Conservation (phyloP, 2,329 filamentous ascomycete genomes). For the Neocatenulostroma microsporum region DNA sequence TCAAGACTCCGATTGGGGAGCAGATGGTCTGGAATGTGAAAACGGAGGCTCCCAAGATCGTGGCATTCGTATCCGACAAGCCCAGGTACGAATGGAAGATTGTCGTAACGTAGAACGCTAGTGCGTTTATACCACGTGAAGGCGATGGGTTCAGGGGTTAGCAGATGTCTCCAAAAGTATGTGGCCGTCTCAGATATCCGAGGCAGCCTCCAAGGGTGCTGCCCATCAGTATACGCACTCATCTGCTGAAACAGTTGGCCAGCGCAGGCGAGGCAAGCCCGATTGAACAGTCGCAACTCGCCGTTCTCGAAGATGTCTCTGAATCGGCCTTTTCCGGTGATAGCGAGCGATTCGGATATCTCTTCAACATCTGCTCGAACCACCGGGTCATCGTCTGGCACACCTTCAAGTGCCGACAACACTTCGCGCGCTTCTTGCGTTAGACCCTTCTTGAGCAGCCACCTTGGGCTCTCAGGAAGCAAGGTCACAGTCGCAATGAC, state of each 20-base stretch:
- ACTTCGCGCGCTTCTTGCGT: constrained; percentile 41
- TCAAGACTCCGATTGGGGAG: constrained; percentile 15
- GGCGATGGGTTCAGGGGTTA: background rate
- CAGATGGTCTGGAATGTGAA: constrained; percentile 15
- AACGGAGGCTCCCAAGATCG: constrained; percentile 15
- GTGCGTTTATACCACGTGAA: constrained; percentile 5
- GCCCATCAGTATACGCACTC: too few relatives aligned
- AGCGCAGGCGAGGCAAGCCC: constrained; percentile 8
- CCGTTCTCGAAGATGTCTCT: constrained; percentile 35
- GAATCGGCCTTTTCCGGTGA: constrained; percentile 33
- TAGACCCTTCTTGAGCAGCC: constrained; percentile 35
- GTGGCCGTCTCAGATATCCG: too few relatives aligned
- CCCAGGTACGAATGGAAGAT: constrained; percentile 16
- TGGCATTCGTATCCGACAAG: constrained; percentile 6
- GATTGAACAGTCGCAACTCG: constrained; percentile 9
- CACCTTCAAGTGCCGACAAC: constrained; percentile 43
- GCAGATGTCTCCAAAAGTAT: too few relatives aligned
- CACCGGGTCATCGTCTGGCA: constrained; percentile 45
- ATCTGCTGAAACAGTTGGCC: constrained; percentile 7
- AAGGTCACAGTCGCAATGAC: constrained; percentile 39
- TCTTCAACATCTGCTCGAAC: constrained; percentile 54
- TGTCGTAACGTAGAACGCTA: constrained; percentile 11
- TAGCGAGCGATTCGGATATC: constrained; percentile 47
- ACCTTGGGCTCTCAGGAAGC: constrained; percentile 37
- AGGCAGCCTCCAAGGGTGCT: too few relatives aligned